phyloP scores from a whole-genome alignment of 164 flowering plant species.

The Litsea cubeba region DNA sequence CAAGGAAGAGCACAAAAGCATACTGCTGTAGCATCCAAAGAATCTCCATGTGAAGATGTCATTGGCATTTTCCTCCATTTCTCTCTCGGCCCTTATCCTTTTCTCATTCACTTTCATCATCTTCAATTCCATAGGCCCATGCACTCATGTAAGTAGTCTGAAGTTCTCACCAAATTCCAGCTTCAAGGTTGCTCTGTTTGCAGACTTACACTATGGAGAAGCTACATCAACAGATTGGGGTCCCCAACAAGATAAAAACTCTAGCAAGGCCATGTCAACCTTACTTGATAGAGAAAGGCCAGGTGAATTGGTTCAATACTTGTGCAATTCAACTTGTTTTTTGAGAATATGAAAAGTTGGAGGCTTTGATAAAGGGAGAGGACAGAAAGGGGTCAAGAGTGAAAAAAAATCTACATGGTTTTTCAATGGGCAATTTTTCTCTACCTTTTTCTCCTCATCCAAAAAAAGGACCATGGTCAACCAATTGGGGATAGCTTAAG shows the following conservation, averaged over 20 bases:
- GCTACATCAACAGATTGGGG: slow-evolving; percentile 82
- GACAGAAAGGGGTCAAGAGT: too few relatives aligned
- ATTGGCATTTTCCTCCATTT: neutral
- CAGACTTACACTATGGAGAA: slow-evolving; percentile 84
- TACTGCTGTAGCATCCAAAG: neutral
- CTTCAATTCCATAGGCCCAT: slow-evolving; percentile 1
- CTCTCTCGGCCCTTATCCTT: neutral
- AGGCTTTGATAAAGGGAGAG: too few relatives aligned
- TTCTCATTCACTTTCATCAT: neutral
- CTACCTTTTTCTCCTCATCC: too few relatives aligned
- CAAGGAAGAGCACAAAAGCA: too few relatives aligned
- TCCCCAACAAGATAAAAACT: slow-evolving; percentile 61
- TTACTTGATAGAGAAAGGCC: slow-evolving; percentile 61
- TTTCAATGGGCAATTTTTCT: too few relatives aligned
- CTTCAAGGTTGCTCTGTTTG: slow-evolving; percentile 67
- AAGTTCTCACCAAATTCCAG: slow-evolving; percentile 25
- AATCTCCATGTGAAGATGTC: neutral
- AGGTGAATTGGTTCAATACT: slow-evolving; percentile 31
- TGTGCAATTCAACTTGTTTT: too few relatives aligned
- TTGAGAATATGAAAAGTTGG: too few relatives aligned
- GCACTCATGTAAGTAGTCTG: slow-evolving; percentile 4
- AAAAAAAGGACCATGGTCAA: too few relatives aligned
- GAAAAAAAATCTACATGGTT: too few relatives aligned
- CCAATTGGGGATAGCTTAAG: too few relatives aligned
- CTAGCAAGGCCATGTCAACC: slow-evolving; percentile 53